Conservation (phyloP, 1,139 yeast genomes). For the Sugiyamaella japonica region DNA sequence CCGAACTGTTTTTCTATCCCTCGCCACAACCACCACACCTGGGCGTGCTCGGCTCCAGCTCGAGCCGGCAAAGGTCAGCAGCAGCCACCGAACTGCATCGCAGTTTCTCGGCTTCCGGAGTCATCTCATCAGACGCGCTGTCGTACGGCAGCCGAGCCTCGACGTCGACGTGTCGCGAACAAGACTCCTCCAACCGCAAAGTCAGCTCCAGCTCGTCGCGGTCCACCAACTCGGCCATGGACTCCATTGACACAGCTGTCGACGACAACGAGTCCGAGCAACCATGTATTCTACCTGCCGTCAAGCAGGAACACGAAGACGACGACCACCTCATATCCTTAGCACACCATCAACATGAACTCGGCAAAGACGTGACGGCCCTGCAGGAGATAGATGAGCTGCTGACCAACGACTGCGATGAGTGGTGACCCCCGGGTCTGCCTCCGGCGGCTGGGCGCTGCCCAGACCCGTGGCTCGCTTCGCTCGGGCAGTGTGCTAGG, state of each 20-base stretch:
- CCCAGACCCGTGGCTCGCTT: not conserved
- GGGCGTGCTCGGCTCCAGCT: too few relatives aligned
- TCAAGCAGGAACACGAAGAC: not conserved
- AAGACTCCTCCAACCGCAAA: not conserved
- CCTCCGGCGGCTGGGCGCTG: not conserved
- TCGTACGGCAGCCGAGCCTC: slow-evolving; percentile 4
- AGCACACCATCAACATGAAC: not conserved
- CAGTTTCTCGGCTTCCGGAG: slow-evolving; percentile 19
- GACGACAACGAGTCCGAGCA: not conserved
- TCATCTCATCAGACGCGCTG: slow-evolving; percentile 1
- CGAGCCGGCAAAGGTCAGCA: too few relatives aligned
- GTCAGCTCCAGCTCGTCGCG: slow-evolving; percentile 9
- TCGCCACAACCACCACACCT: slow-evolving; percentile 8
- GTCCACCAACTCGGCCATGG: slow-evolving; percentile 3
- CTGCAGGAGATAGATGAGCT: slow-evolving; percentile 10
- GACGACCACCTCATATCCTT: not conserved
- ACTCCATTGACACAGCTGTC: slow-evolving; percentile 1
- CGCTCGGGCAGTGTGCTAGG: not conserved
- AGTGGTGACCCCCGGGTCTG: not conserved
- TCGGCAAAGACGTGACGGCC: not conserved
- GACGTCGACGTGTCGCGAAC: not conserved
- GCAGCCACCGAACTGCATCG: slow-evolving; percentile 13
- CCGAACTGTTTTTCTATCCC: slow-evolving; percentile 10
- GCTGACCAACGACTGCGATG: not conserved
- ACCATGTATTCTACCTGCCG: not conserved